Percentiles rank a stretch among this genome's conserved stretches.
Conservation (phyloP, 768 basidiomycete species). For the Boletus subcaerulescens region DNA sequence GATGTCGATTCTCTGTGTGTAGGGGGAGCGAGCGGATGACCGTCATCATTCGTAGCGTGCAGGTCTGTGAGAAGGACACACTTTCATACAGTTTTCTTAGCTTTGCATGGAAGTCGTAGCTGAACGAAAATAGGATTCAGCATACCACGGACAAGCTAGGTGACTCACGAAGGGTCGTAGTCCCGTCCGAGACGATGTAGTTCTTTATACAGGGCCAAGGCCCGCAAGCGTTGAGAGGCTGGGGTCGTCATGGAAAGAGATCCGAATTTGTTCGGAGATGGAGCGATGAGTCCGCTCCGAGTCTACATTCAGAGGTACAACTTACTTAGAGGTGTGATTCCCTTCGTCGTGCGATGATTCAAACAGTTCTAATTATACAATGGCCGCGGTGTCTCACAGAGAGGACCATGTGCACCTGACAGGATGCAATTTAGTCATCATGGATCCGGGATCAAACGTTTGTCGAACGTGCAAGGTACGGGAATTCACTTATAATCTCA, state of each 20-base stretch:
- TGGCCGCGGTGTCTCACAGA: too few relatives aligned
- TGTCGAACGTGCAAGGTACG: constrained; percentile 35
- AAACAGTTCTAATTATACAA: too few relatives aligned
- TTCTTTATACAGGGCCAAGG: constrained; percentile 77
- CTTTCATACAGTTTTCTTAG: constrained; percentile 74
- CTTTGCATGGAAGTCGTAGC: constrained; percentile 76
- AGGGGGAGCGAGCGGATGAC: background rate
- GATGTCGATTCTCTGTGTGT: constrained; percentile 58
- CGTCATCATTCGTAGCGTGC: background rate
- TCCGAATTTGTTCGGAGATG: background rate
- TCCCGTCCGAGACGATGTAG: constrained; percentile 77
- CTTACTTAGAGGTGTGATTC: too few relatives aligned
- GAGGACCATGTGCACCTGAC: background rate
- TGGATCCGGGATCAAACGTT: too few relatives aligned
- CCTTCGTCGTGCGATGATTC: too few relatives aligned
- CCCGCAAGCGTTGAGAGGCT: constrained; percentile 54
- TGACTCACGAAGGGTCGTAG: constrained; percentile 73
- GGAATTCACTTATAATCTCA: too few relatives aligned
- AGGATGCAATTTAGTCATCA: too few relatives aligned
- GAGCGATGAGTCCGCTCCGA: too few relatives aligned
- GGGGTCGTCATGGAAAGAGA: constrained; percentile 44
- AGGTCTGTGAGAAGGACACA: constrained; percentile 31
- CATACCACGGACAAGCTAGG: constrained; percentile 5
- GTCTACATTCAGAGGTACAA: too few relatives aligned
- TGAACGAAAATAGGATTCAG: constrained; percentile 28